A percentile compares a stretch with the other conserved stretches of the same genome.
These are phyloP conservation scores for Calocybe gangraenosa DNA, from an alignment of 768 basidiomycete genomes.

Conservation along the genomic window DNA sequence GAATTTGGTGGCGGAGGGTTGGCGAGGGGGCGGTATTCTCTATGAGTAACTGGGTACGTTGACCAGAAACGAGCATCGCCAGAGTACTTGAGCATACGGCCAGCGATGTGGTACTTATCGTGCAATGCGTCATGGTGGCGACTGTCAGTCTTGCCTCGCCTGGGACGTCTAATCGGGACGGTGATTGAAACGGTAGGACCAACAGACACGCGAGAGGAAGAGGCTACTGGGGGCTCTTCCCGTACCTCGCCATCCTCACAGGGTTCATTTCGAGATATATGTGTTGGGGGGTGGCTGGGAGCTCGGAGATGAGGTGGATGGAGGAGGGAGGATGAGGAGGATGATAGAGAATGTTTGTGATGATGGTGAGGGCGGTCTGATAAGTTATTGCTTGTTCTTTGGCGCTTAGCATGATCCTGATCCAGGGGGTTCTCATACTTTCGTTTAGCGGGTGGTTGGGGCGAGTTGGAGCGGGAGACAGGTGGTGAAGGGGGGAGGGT, in stretches of 20 bases:
- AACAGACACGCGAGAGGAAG: conserved; percentile 21
- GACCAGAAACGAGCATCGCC: conserved; percentile 79
- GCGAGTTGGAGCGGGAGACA: conserved; percentile 44
- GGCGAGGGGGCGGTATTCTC: conserved; percentile 58
- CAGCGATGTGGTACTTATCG: conserved; percentile 65
- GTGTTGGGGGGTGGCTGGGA: conserved; percentile 18
- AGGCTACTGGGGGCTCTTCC: conserved; percentile 35
- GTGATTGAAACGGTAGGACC: conserved; percentile 24
- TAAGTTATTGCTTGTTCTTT: conserved; percentile 31
- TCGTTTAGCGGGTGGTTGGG: conserved; percentile 43
- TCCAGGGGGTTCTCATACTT: conserved; percentile 36
- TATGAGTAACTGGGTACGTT: conserved; percentile 59
- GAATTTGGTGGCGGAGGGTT: conserved; percentile 65
- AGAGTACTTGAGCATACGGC: conserved; percentile 78
- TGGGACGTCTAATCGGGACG: conserved; percentile 65
- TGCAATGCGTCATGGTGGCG: conserved; percentile 58
- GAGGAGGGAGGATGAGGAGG: conserved; percentile 14
- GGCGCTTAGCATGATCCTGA: conserved; percentile 42
- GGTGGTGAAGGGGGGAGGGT: conserved; percentile 50
- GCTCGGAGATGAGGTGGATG: conserved; percentile 26
- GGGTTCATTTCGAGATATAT: conserved; percentile 35
- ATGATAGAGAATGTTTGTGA: conserved; percentile 16
- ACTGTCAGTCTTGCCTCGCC: conserved; percentile 47
- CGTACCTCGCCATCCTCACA: conserved; percentile 53
- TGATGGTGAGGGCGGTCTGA: conserved; percentile 20